These are phyloP conservation scores for Cryptococcus amylolentus DNA, from an alignment of 1,284 basidiomycete genomes.

Conservation along the genomic window DNA sequence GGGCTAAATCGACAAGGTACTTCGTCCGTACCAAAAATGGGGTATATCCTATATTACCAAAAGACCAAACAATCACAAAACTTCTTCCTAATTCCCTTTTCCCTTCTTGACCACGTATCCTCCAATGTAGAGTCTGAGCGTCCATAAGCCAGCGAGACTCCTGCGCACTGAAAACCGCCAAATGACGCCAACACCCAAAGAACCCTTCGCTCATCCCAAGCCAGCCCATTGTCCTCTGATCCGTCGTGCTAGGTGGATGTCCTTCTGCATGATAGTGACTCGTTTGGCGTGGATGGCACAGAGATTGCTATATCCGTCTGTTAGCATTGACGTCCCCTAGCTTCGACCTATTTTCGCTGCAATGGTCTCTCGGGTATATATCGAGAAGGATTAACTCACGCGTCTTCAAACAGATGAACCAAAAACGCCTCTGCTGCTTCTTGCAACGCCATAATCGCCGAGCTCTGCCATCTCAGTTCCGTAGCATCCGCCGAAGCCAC, in stretches of 20 bases:
- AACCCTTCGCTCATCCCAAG: conserved; percentile 19
- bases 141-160: too few relatives aligned
- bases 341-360: background rate
- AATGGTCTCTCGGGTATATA: background rate
- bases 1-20: too few relatives aligned
- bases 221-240: conserved; percentile 80
- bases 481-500: conserved; percentile 72
- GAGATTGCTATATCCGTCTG: conserved; percentile 61
- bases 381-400: conserved; percentile 57
- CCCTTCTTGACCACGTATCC: too few relatives aligned
- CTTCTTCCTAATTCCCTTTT: too few relatives aligned
- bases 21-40: too few relatives aligned
- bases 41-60: too few relatives aligned
- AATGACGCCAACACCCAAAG: background rate
- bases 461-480: conserved; percentile 81
- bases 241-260: conserved; percentile 91
- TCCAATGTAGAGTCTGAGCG: too few relatives aligned
- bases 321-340: background rate
- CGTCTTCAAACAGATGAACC: conserved; percentile 92
- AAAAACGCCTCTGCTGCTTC: conserved; percentile 93
- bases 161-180: background rate
- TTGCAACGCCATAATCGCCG: conserved; percentile 83
- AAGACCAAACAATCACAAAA: too few relatives aligned
- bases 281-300: conserved; percentile 98
- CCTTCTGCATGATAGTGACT: conserved; percentile 96